phyloP scores from a whole-genome alignment of 768 basidiomycete species.

The Leccinellum rugosiceps region DNA sequence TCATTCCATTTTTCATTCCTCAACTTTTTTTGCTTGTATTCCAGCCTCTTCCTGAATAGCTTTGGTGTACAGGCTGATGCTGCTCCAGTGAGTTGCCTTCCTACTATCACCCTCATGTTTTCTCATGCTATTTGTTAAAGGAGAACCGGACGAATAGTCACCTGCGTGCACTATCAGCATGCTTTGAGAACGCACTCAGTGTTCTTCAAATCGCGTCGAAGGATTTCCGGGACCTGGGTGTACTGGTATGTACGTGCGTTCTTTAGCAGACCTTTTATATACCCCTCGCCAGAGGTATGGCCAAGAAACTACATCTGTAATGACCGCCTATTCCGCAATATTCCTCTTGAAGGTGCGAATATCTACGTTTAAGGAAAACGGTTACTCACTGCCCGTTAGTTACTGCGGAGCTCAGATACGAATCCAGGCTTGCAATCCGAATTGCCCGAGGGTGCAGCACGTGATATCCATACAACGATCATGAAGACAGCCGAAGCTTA shows the following conservation, averaged over 20 bases:
- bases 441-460: slow-evolving; percentile 56
- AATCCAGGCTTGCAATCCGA: slow-evolving; percentile 55
- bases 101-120: not conserved
- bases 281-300: slow-evolving; percentile 60
- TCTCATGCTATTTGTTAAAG: slow-evolving; percentile 29
- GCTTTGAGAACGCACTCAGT: slow-evolving; percentile 71
- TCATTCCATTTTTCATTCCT: slow-evolving; percentile 76
- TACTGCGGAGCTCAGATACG: slow-evolving; percentile 63
- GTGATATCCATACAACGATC: slow-evolving; percentile 66
- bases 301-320: slow-evolving; percentile 80
- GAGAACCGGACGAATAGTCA: slow-evolving; percentile 58
- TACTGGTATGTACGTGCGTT: slow-evolving; percentile 57
- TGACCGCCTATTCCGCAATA: slow-evolving; percentile 85
- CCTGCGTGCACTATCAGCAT: slow-evolving; percentile 63
- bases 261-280: slow-evolving; percentile 16
- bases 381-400: slow-evolving; percentile 37
- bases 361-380: slow-evolving; percentile 2
- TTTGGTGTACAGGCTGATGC: slow-evolving; percentile 72
- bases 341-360: slow-evolving; percentile 64
- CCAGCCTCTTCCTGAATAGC: slow-evolving; percentile 79
- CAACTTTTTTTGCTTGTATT: slow-evolving; percentile 72
- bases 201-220: slow-evolving; percentile 68
- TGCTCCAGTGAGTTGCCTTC: slow-evolving; percentile 44
- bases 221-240: slow-evolving; percentile 69
- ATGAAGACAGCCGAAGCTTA: slow-evolving; percentile 75